Base-by-base conservation (phyloP, 208 protist species). In the Naegleria gruberi region DNA sequence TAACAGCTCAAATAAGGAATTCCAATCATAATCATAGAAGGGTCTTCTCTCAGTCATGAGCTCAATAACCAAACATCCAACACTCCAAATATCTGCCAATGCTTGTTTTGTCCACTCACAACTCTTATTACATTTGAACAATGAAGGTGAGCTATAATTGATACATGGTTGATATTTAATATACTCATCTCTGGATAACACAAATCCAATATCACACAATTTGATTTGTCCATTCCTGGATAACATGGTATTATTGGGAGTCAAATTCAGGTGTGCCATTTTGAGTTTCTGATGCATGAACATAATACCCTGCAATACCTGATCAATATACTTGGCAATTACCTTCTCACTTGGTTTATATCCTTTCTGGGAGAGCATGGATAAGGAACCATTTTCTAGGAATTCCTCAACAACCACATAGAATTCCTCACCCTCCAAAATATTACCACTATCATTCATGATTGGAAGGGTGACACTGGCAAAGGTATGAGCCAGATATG, bases 11-110 rank as follows among this genome's bases (percentile, higher is more conserved):
- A 43, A 81, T 5, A 43, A 46, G 4, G 30, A n/a, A 6, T 43
- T 34, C 45, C 51, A 23, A 7, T 30, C 10, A 19, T 98, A 89
- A 34, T 98, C 95, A 82, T 95, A 98, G 91, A 98, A 98, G 15
- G 97, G 97, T 46, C 97, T 97, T 45, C 84, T 51, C n/a, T 96
- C 97, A 15, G 92, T 96, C 3, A 98, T 87, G 4, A 98, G 91
- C 90, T 98, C 97, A 41, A 98, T 97, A 3, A 98, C 90, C 10
- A 96, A 98, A 89, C 95, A 98, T n/a, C 90, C 91, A 40, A 92
- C 26, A 73, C 74, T 90, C 90, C 91, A 92, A 26, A 92, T 91
- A 83, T 91, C 90, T 77, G 30, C 65, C 10, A 65, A 23, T 65
- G 51, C 51, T 65, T 65, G 51, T 65, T 65, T 65, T 65, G 15